phyloP scores from a whole-genome alignment of 2,329 filamentous ascomycete species.

The Aspergillus sp. region DNA sequence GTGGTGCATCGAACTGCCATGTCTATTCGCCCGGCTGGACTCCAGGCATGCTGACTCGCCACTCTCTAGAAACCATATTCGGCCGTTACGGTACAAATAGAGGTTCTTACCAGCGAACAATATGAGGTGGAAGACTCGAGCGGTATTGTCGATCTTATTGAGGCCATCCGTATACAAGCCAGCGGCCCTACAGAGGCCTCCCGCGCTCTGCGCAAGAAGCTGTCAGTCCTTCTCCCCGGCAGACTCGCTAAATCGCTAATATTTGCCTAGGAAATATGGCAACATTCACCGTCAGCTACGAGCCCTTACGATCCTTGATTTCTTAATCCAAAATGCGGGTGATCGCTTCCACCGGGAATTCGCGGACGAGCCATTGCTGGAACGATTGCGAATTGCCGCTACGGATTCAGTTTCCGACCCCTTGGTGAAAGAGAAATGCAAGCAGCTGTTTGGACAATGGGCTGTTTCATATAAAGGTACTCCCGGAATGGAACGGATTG shows the following conservation, averaged over 20 bases:
- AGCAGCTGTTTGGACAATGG: slow-evolving; percentile 84
- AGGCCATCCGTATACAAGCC: slow-evolving; percentile 85
- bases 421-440: slow-evolving; percentile 84
- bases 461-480: slow-evolving; percentile 76
- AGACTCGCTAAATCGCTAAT: slow-evolving; percentile 9
- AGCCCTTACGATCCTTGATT: slow-evolving; percentile 84
- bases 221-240: slow-evolving; percentile 51
- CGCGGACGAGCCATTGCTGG: slow-evolving; percentile 85
- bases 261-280: slow-evolving; percentile 73
- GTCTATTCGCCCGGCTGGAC: neutral
- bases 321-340: slow-evolving; percentile 91
- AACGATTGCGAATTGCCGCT: slow-evolving; percentile 83
- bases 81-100: slow-evolving; percentile 88
- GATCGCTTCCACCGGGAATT: slow-evolving; percentile 82
- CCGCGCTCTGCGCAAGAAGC: slow-evolving; percentile 90
- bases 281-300: slow-evolving; percentile 89
- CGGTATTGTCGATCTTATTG: slow-evolving; percentile 90
- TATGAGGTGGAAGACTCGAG: slow-evolving; percentile 89
- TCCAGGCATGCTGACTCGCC: neutral
- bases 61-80: slow-evolving; percentile 75
- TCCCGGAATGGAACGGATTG: slow-evolving; percentile 75
- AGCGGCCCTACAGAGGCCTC: slow-evolving; percentile 87
- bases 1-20: neutral
- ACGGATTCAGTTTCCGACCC: slow-evolving; percentile 81
- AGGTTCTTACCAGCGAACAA: slow-evolving; percentile 83